Base-by-base conservation (phyloP, 108 stramenopile genomes). In the Mediolabrus comicus region DNA sequence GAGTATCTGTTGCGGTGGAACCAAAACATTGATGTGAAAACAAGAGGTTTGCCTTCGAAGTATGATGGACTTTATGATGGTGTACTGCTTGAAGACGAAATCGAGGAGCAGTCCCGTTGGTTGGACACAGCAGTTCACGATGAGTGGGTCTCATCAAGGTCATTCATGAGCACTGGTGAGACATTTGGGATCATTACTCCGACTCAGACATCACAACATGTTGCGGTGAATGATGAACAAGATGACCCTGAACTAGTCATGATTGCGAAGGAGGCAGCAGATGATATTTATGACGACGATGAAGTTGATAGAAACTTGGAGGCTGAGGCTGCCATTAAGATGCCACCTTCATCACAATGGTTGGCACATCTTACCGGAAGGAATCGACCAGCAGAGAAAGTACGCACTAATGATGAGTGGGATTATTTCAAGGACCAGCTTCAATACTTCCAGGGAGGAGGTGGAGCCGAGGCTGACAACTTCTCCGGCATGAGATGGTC, bases 131-230 rank as follows among this genome's bases (percentile, higher is more conserved):
- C 57, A 4, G 3, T 55, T 1, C 55, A 68, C 26, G 2, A 34
- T 19, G 67, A 68, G 14, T 68, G 67, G 67, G 16, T 68, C 0
- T 58, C 67, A 30, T 16, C 31, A 2, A 14, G 3, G 6, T 24
- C 67, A 30, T 33, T 58, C 4, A 35, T 38, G 27, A 29, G 12
- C 13, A 68, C 67, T 14, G 58, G 58, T 16, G 67, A 68, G 33
- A 19, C 67, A 4, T 68, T 68, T 57, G 67, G 67, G 22, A 53
- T 68, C 24, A 68, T 68, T 29, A 54, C 36, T 29, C 67, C 67
- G 16, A n/a, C n/a, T 2, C 39, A 14, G 0, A 3, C 39, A 3
- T n/a, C 14, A n/a, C 2, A 0, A n/a, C 39, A 39, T 2, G n/a
- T 10, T 6, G 39, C 0, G 14, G 16, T n/a, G 2, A n/a, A 39